Evolutionary conservation across 1,139 yeast species (phyloP), one percentile per base, ranked within the genome.

Genomic region (Kurtzmaniella quercitrusa): DNA sequence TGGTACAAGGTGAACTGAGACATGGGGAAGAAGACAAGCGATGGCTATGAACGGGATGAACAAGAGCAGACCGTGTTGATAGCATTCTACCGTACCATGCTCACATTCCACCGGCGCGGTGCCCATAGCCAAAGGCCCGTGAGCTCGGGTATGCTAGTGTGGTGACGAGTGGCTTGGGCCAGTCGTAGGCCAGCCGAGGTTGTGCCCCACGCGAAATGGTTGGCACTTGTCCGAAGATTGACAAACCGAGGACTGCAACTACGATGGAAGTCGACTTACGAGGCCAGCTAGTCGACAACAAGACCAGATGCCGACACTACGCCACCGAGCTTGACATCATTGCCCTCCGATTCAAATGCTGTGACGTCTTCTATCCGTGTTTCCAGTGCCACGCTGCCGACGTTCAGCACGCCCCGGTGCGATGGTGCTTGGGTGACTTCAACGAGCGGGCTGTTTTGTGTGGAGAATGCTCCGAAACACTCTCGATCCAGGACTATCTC

Each of bases 291-390:
- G 55, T 63, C 3, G 77, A 73, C 49, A 38, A 45, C 3, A 49
- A 65, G 33, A 70, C 77, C 10, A 51, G 77, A 24, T 73, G 77
- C 46, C 36, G 39, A 8, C 77, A 73, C 56, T 72, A 70, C 51
- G 63, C 67, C 42, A 45, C 63, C 24, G 45, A 43, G 3, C 50
- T 63, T 1, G 77, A 73, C 48, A 60, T 72, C n/a, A 66, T 73
- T 2, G 77, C 77, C 15, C 56, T 73, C 43, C 67, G 65, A 48
- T 70, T 68, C 54, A 62, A 60, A 45, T 73, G 77, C 52, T 73
- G 77, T 49, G 49, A 44, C 14, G 43, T 46, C 8, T 72, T 60
- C 46, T 73, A 58, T 47, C 74, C 76, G 1, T 73, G 77, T 53
- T 68, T 55, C 52, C 50, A 68, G 51, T 73, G 77, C 49, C 77